Evolutionary conservation across 345 rosid species (phyloP), one percentile per base, ranked within the genome.

Genomic region (Eucalyptus sp.): DNA sequence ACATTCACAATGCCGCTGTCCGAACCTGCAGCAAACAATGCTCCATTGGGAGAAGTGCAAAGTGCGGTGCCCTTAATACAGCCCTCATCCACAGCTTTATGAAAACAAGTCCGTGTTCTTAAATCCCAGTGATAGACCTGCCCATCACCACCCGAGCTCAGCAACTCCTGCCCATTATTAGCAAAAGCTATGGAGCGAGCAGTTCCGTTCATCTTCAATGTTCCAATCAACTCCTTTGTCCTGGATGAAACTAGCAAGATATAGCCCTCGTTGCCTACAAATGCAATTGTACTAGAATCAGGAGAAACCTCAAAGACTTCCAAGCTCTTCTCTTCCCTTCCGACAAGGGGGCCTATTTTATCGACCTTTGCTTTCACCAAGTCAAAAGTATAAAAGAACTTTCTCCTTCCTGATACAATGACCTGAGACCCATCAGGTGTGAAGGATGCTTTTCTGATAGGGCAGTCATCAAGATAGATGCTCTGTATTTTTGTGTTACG

Each of bases 251-350:
- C 98, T 91, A 97, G 88, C 91, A 97, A 91, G 89, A 96, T 94
- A 86, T 95, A 96, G 54, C 99, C 98, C 90, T 98, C 98, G 46
- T 95, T 97, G 52, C 99, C 99, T 66, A 95, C 93, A 84, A 96
- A 97, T 6, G 99, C 99, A 87, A 97, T 94, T 5, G 90, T 94
- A 17, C 90, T 95, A 10, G 98, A 96, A 95, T 96, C 97, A 1
- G 97, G 98, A 50, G 98, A 97, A 29, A 95, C 95, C 92, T 97
- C 99, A 89, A 98, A 97, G 62, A 79, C 87, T 93, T 98, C 99
- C 95, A 97, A 93, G 95, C 99, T 98, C 93, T 93, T 97, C 93
- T 98, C 99, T 89, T 97, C 99, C 93, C 98, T 95, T 89, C 99
- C 99, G 80, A 97, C 97, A 56, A 98, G 92, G 10, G 98, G 98